Evolutionary conservation across 2,329 filamentous ascomycete genomes (phyloP).

Genomic region (Polytolypa hystricis): DNA sequence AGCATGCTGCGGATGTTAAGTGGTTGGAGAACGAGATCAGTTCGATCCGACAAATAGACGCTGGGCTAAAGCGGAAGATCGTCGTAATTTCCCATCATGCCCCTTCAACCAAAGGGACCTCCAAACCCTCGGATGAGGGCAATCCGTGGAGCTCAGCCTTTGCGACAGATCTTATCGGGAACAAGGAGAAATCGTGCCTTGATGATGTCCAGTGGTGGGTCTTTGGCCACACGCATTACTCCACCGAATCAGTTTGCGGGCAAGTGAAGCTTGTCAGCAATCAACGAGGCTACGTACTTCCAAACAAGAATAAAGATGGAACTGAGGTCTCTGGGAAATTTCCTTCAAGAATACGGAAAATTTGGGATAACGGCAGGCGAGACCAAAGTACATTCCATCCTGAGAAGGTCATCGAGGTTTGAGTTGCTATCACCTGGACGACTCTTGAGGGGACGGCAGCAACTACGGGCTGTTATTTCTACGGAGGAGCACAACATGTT

Average conservation of each 20-base stretch:
- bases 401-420: conserved; percentile 1
- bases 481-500: too few species aligned
- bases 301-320: neutral
- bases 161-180: conserved; percentile 36
- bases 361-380: neutral
- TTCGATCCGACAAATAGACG: conserved; percentile 6
- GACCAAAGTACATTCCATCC: neutral
- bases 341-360: neutral
- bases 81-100: conserved; percentile 47
- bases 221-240: conserved; percentile 33
- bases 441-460: too few species aligned
- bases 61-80: conserved; percentile 15
- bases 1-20: conserved; percentile 36
- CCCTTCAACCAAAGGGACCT: conserved; percentile 37
- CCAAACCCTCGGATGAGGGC: conserved; percentile 37
- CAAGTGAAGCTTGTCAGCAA: conserved; percentile 29
- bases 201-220: conserved; percentile 26
- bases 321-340: neutral
- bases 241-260: conserved; percentile 24
- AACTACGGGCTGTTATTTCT: too few species aligned
- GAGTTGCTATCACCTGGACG: too few species aligned
- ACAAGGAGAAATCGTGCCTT: conserved; percentile 3
- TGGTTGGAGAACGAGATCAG: conserved; percentile 38
- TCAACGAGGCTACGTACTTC: conserved; percentile 25
- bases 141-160: conserved; percentile 41